Percentiles rank a stretch among this genome's conserved stretches.
phyloP scores from a whole-genome alignment of 805 yeast species.

The Metschnikowia peoriensis region DNA sequence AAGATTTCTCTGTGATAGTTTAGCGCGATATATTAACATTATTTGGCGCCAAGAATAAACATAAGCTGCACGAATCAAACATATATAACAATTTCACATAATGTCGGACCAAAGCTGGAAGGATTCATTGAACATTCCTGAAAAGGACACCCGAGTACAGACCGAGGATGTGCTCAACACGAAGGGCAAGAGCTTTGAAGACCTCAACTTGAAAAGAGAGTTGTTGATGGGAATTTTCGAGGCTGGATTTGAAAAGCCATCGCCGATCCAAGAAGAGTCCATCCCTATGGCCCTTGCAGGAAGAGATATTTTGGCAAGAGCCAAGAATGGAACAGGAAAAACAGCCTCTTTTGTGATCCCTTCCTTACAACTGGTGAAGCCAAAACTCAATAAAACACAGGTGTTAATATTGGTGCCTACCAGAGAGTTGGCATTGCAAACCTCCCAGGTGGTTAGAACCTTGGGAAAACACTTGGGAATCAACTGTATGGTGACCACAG shows the following conservation, averaged over 20 bases:
- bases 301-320: constrained; percentile 94
- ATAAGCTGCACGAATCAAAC: background rate
- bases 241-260: constrained; percentile 97
- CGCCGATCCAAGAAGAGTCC: constrained; percentile 96
- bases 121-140: constrained; percentile 67
- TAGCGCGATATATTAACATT: background rate
- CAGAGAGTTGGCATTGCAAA: constrained; percentile 95
- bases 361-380: constrained; percentile 82
- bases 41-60: background rate
- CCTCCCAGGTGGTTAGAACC: constrained; percentile 95
- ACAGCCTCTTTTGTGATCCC: constrained; percentile 98
- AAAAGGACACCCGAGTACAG: constrained; percentile 89
- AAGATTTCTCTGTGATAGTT: constrained; percentile 1
- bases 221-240: constrained; percentile 97
- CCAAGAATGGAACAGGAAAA: constrained; percentile 98
- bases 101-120: constrained; percentile 55
- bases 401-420: constrained; percentile 94
- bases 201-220: constrained; percentile 87
- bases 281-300: constrained; percentile 95
- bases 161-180: constrained; percentile 94
- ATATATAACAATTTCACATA: background rate
- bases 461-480: constrained; percentile 90
- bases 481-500: constrained; percentile 97
- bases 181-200: constrained; percentile 89
- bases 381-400: constrained; percentile 81